phyloP scores from a whole-genome alignment of 176 grass and related monocot species.

The Phragmites australis region DNA sequence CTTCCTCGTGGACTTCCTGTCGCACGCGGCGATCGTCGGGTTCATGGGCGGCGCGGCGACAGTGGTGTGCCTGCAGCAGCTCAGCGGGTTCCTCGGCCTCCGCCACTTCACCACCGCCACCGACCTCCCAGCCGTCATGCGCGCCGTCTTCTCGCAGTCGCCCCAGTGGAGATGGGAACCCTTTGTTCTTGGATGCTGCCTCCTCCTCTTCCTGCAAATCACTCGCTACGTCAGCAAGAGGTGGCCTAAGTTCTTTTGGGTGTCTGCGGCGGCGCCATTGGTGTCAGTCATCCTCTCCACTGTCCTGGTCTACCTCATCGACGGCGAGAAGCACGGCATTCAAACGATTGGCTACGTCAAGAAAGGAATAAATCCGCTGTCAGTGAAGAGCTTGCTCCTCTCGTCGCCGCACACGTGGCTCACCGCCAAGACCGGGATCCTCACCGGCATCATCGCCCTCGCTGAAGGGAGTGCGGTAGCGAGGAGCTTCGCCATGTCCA shows the following conservation, averaged over 20 bases:
- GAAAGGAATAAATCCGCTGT: constrained; percentile 61
- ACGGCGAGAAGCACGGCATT: constrained; percentile 59
- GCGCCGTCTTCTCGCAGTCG: constrained; percentile 41
- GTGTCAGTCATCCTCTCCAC: constrained; percentile 45
- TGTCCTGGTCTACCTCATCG: constrained; percentile 54
- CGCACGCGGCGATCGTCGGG: constrained; percentile 57
- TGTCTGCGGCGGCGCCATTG: constrained; percentile 56
- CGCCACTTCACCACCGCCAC: constrained; percentile 39
- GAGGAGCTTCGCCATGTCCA: constrained; percentile 51
- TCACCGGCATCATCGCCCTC: constrained; percentile 55
- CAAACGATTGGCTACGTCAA: constrained; percentile 57
- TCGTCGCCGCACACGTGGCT: constrained; percentile 40
- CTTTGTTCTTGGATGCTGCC: constrained; percentile 44
- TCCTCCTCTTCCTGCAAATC: constrained; percentile 51
- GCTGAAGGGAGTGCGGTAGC: constrained; percentile 57
- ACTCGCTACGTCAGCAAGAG: constrained; percentile 51
- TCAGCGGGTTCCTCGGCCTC: constrained; percentile 61
- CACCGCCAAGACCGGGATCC: constrained; percentile 57
- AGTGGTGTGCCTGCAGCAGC: constrained; percentile 56
- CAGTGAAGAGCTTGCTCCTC: constrained; percentile 37
- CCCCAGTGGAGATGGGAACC: constrained; percentile 62
- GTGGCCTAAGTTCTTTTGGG: constrained; percentile 49
- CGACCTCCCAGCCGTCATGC: constrained; percentile 42
- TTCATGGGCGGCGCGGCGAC: constrained; percentile 65
- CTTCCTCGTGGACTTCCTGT: constrained; percentile 67